Evolutionary conservation across 352 stramenopile species (phyloP).

Genomic region (Albugo candida): DNA sequence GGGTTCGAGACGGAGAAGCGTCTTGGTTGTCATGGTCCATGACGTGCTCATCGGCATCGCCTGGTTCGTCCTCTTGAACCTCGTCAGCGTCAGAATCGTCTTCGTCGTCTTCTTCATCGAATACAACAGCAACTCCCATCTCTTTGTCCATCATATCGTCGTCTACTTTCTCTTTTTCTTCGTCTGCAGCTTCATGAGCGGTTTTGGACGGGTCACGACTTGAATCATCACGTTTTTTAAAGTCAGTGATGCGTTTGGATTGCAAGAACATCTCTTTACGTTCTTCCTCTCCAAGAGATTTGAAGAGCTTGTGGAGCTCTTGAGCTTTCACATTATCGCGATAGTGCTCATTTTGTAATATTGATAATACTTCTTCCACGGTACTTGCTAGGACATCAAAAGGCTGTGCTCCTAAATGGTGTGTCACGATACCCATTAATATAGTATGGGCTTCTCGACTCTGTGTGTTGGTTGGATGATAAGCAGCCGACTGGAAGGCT

Average conservation of each 20-base stretch:
- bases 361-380: constrained; percentile 81
- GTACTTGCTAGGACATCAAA: constrained; percentile 82
- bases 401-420: constrained; percentile 69
- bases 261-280: constrained; percentile 76
- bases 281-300: constrained; percentile 36
- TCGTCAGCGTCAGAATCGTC: constrained; percentile 87
- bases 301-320: constrained; percentile 76
- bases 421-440: constrained; percentile 60
- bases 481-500: constrained; percentile 60
- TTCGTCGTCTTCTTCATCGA: constrained; percentile 95
- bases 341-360: constrained; percentile 83
- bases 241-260: constrained; percentile 80
- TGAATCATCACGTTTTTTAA: constrained; percentile 20
- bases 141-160: constrained; percentile 87
- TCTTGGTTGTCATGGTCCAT: constrained; percentile 26
- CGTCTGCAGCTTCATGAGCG: constrained; percentile 11
- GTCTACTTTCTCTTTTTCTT: constrained; percentile 11
- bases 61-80: constrained; percentile 46
- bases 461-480: constrained; percentile 74
- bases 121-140: constrained; percentile 96
- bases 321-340: constrained; percentile 65
- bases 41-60: constrained; percentile 26
- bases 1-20: constrained; percentile 1
- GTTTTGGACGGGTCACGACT: constrained; percentile 13
- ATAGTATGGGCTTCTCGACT: constrained; percentile 80